Conservation (phyloP, 2,329 filamentous ascomycete species). For the Amauroascus verrucosus region DNA sequence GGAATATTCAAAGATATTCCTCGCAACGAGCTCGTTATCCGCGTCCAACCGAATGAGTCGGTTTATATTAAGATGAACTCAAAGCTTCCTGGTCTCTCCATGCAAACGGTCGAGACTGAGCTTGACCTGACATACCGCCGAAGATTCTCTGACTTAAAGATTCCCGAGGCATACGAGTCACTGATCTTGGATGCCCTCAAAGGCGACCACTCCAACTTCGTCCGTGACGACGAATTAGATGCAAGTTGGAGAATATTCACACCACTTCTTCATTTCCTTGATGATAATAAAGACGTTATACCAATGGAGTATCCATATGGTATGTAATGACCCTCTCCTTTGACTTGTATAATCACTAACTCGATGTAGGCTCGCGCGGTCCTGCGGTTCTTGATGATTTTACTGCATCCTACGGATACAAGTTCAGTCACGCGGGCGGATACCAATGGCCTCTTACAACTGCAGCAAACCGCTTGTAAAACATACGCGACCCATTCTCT, state of each 20-base stretch:
- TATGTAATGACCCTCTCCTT: slow-evolving; percentile 40
- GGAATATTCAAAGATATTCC: slow-evolving; percentile 99
- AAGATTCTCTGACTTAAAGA: slow-evolving; percentile 98
- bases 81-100: slow-evolving; percentile 93
- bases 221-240: slow-evolving; percentile 91
- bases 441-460: slow-evolving; percentile 88
- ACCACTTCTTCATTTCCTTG: slow-evolving; percentile 91
- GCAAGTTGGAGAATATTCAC: slow-evolving; percentile 98
- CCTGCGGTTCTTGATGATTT: slow-evolving; percentile 96
- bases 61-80: slow-evolving; percentile 99
- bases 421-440: slow-evolving; percentile 91
- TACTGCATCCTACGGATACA: slow-evolving; percentile 95
- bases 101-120: slow-evolving; percentile 98
- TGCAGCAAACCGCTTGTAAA: slow-evolving; percentile 70
- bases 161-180: slow-evolving; percentile 97
- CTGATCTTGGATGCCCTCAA: slow-evolving; percentile 95
- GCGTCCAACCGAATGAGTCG: slow-evolving; percentile 97
- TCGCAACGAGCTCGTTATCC: slow-evolving; percentile 97
- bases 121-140: slow-evolving; percentile 95
- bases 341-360: slow-evolving; percentile 7
- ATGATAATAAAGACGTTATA: slow-evolving; percentile 98
- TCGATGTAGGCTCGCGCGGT: slow-evolving; percentile 70
- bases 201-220: slow-evolving; percentile 99
- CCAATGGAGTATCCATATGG: slow-evolving; percentile 99
- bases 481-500: no score